Evolutionary conservation across 1,284 basidiomycete species (phyloP).

Genomic region (Bondarzewia mesenterica): DNA sequence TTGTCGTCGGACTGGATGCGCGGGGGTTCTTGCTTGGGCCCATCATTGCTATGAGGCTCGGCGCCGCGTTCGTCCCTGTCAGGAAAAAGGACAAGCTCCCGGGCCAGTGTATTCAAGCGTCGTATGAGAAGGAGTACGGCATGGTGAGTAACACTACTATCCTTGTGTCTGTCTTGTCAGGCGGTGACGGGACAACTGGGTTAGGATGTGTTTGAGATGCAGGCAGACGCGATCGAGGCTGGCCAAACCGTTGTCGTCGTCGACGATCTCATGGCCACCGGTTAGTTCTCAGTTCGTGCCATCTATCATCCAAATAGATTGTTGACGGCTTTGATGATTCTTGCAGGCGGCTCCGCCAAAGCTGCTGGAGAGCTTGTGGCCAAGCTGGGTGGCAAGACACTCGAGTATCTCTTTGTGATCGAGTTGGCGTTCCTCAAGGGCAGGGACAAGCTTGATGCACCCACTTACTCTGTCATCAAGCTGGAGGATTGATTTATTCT

Average conservation of each 20-base stretch:
- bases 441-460: conserved; percentile 73
- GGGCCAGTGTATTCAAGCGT: conserved; percentile 70
- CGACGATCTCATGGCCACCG: conserved; percentile 97
- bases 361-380: conserved; percentile 90
- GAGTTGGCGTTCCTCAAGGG: conserved; percentile 84
- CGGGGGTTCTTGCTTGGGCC: conserved; percentile 96
- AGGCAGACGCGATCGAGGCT: conserved; percentile 74
- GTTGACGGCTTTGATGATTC: conserved; percentile 4
- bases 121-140: conserved; percentile 95
- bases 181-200: background rate
- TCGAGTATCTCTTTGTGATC: conserved; percentile 95
- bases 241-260: conserved; percentile 86
- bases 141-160: conserved; percentile 35
- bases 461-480: conserved; percentile 80
- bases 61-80: conserved; percentile 94
- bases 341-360: conserved; percentile 87
- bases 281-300: too few relatives aligned
- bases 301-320: background rate
- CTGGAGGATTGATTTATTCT: conserved; percentile 46
- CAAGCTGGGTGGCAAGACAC: conserved; percentile 74
- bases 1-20: conserved; percentile 93
- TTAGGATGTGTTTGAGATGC: conserved; percentile 93
- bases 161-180: conserved; percentile 7
- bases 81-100: conserved; percentile 94
- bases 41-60: conserved; percentile 83